Evolutionary conservation across 2,329 filamentous ascomycete genomes (phyloP), one percentile per base, ranked within the genome.

Genomic region (Exophiala xenobiotica): DNA sequence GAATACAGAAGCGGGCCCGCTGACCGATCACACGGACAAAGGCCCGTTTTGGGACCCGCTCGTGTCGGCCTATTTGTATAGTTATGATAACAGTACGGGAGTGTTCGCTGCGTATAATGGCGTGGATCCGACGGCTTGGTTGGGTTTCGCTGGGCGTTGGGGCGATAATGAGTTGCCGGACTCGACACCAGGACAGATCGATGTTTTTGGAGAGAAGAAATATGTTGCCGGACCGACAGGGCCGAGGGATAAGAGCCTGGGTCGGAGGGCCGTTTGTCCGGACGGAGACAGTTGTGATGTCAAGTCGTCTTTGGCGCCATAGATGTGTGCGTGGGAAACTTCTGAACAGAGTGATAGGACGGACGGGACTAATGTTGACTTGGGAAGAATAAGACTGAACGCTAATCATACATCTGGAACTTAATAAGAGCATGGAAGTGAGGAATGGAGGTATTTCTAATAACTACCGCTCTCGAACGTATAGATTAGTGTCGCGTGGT

Each of bases 1-100:
- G 14, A 81, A 83, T 51, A 70, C 85, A 6, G 80, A 79, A 0
- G 60, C 59, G 2, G 78, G 75, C 1, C 51, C 51, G 4, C 64
- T 84, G 2, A 71, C 78, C 35, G 77, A 86, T 60, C 74, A 79
- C 49, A 77, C 78, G 9, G 75, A 81, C 48, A 65, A 70, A 31
- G 83, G 82, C 3, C 61, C 68, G 2, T 64, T 81, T 3, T 87
- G 82, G 82, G 84, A 87, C 62, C 82, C 83, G 0, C 66, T 74
- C 0, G 67, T 75, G 1, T 76, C 71, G 6, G 74, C 80, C 0
- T 84, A 79, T 59, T 77, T 71, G 48, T 86, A 82, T 67, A 73
- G 65, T 11, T 85, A 77, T 63, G 68, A 79, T 45, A 60, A 66
- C 24, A 53, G 52, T 0, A 70, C 62, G 0, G 65, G 65, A 8